Percentiles rank a stretch among this genome's conserved stretches.
These are phyloP conservation scores for Talaromyces thailandensis DNA, from an alignment of 495 filamentous ascomycete species.

Conservation along the genomic window DNA sequence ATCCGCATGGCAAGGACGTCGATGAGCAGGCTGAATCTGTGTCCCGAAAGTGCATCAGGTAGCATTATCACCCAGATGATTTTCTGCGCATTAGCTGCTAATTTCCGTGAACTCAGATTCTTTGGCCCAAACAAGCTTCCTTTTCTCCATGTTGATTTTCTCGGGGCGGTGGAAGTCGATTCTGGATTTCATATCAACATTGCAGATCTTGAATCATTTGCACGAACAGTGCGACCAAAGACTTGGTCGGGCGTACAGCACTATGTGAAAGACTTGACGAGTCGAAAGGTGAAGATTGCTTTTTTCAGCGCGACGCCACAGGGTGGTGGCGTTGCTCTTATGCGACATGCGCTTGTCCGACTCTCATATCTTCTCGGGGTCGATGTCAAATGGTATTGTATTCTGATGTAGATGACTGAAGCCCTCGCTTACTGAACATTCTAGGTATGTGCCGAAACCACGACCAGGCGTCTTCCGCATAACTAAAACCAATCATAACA, in stretches of 20 bases:
- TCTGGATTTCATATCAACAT: not conserved
- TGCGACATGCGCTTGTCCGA: not conserved
- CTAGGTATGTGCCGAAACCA: conserved; percentile 69
- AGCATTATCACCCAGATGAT: not conserved
- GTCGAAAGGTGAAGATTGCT: not conserved
- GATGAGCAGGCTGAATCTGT: not conserved
- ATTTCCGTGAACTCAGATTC: not conserved
- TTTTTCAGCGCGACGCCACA: not conserved
- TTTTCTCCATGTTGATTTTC: not conserved
- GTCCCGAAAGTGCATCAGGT: not conserved
- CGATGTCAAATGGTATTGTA: not conserved
- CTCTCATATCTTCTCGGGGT: not conserved
- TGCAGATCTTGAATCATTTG: not conserved
- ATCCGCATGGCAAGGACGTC: not conserved
- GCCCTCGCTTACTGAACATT: not conserved
- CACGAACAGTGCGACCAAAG: not conserved
- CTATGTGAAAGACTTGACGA: not conserved
- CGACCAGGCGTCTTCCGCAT: conserved; percentile 76
- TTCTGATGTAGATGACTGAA: not conserved
- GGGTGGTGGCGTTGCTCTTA: not conserved
- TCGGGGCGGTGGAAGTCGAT: not conserved
- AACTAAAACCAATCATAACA: conserved; percentile 88
- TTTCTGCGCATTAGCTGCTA: not conserved
- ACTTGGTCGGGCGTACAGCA: not conserved
- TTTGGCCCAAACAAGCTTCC: not conserved